phyloP scores from a whole-genome alignment of 2,329 filamentous ascomycete species.

The Aspergillus fumigatus region DNA sequence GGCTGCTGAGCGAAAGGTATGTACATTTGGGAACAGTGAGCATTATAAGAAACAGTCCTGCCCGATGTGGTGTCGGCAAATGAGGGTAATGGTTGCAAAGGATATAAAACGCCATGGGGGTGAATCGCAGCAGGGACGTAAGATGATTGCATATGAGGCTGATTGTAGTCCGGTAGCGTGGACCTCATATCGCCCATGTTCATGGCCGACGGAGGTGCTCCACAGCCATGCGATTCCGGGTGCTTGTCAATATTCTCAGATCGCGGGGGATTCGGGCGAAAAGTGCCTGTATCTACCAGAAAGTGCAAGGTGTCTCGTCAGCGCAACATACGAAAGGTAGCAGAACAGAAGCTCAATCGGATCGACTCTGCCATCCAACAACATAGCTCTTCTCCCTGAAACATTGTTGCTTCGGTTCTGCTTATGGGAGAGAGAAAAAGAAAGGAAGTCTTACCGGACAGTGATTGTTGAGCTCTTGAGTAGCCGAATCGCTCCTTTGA shows the following conservation, averaged over 20 bases:
- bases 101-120: conserved; percentile 27
- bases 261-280: conserved; percentile 5
- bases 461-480: conserved; percentile 1
- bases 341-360: neutral
- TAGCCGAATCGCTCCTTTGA: conserved; percentile 1
- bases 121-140: conserved; percentile 19
- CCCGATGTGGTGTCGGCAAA: conserved; percentile 15
- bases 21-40: conserved; percentile 24
- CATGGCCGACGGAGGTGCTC: conserved; percentile 15
- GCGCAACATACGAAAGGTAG: neutral
- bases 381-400: neutral
- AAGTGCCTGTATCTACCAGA: conserved; percentile 6
- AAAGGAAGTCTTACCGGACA: conserved; percentile 8
- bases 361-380: neutral
- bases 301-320: neutral
- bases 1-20: conserved; percentile 25
- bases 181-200: conserved; percentile 30
- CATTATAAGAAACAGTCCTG: conserved; percentile 19
- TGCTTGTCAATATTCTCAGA: conserved; percentile 17
- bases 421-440: neutral
- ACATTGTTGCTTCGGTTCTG: neutral
- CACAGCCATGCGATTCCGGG: conserved; percentile 18
- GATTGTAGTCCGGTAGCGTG: conserved; percentile 24
- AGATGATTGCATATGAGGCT: conserved; percentile 23
- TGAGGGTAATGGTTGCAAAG: conserved; percentile 23